Base-by-base conservation (phyloP, 176 grass and related monocot species). In the Tillandsia leiboldiana region DNA sequence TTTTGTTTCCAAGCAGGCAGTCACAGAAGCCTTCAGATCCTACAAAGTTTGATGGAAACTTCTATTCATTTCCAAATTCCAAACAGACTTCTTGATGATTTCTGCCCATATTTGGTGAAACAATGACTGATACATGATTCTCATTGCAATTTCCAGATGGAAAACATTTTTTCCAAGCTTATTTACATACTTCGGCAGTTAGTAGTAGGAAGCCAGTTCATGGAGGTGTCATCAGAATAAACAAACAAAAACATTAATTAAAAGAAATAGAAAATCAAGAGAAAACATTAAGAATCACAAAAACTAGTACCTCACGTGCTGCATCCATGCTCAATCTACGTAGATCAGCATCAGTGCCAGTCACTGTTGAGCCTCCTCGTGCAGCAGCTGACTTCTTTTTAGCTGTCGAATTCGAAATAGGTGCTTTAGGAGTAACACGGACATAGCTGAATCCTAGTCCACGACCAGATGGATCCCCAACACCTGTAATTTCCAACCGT, bases 301-400 rank as follows among this genome's bases (percentile, higher is more conserved):
- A 24, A 22, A 15, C 72, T 75, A 49, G 72, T 92, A 97, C 94
- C 94, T 97, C 94, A 75, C 89, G 84, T 51, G 94, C 94, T 49
- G 94, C 89, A 87, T 97, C 94, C 94, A 97, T 92, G 82, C 94
- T 97, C 78, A 97, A 79, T 77, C 94, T 89, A 26, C 94, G 86
- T 71, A 97, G 94, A 86, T 97, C 94, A 49, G 94, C 94, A 87
- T 97, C 94, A 53, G 94, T 97, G 11, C 94, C 94, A 29, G 94
- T 97, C 66, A 97, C 94, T 23, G 94, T 97, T 58, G 84, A 86
- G 33, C 87, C 83, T 77, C 86, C 91, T 59, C 66, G 65, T 48
- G 83, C 86, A 86, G 84, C 78, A 79, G 87, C 81, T 66, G 87
- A 80, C 69, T 97, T 97, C 64, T 92, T 97, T 77, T 97, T 97